These are phyloP conservation scores for Leccinum ochraceum DNA, from an alignment of 768 basidiomycete species.

Conservation along the genomic window DNA sequence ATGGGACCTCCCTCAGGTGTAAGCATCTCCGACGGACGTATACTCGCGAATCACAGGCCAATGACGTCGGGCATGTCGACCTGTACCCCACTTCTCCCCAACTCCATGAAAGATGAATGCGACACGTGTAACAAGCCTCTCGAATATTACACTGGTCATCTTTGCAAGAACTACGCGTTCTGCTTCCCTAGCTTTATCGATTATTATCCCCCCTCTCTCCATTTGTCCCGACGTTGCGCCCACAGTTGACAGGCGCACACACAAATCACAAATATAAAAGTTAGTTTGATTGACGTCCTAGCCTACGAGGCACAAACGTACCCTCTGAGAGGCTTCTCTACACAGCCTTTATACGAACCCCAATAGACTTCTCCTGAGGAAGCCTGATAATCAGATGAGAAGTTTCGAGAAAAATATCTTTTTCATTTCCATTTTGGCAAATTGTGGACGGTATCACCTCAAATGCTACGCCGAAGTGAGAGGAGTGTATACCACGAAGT, in stretches of 20 bases:
- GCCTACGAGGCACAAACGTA: neutral
- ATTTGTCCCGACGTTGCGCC: neutral
- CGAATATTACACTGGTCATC: too few species aligned
- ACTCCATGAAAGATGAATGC: too few species aligned
- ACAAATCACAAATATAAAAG: neutral
- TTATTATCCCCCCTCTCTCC: neutral
- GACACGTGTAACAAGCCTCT: neutral
- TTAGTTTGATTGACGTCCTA: neutral
- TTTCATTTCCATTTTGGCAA: neutral
- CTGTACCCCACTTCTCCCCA: too few species aligned
- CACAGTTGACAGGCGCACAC: neutral
- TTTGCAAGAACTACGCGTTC: too few species aligned
- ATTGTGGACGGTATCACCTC: too few species aligned
- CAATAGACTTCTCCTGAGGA: too few species aligned
- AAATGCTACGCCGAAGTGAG: too few species aligned
- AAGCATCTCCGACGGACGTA: too few species aligned
- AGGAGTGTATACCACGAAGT: neutral
- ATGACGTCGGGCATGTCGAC: neutral
- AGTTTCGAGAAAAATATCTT: neutral
- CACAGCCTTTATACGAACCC: too few species aligned
- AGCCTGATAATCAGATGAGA: neutral
- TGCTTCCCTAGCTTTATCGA: neutral
- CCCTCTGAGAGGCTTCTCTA: too few species aligned
- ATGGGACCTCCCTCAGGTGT: slow-evolving; percentile 2
- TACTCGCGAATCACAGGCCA: too few species aligned